Percentiles rank a stretch among this genome's conserved stretches.
Conservation (phyloP, 768 basidiomycete genomes). For the Postia placenta region DNA sequence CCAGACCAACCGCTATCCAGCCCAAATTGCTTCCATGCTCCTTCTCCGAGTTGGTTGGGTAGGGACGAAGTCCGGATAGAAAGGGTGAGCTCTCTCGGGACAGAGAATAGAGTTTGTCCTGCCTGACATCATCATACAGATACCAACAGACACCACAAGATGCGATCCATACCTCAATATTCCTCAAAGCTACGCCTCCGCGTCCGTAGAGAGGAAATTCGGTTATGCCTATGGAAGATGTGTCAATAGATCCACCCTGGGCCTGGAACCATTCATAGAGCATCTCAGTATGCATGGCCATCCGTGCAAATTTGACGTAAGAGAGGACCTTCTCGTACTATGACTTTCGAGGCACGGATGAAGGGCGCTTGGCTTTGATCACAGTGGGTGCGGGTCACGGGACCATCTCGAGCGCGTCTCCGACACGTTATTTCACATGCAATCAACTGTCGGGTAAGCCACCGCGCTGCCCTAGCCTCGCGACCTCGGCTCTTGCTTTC, state of each 20-base stretch:
- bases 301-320: background rate
- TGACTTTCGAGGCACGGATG: no score
- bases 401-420: no score
- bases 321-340: background rate
- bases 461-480: no score
- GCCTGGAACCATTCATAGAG: constrained; percentile 58
- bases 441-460: no score
- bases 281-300: background rate
- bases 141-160: background rate
- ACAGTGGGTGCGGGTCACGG: no score
- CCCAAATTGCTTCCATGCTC: constrained; percentile 54
- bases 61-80: constrained; percentile 74
- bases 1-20: constrained; percentile 79
- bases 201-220: constrained; percentile 52
- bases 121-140: constrained; percentile 36
- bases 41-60: constrained; percentile 48
- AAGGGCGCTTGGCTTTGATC: no score
- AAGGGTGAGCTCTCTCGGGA: constrained; percentile 73
- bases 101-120: constrained; percentile 71
- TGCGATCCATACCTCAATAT: constrained; percentile 54
- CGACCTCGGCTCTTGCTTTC: no score
- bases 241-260: constrained; percentile 47
- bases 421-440: no score
- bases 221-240: constrained; percentile 37
- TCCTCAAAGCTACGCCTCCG: constrained; percentile 66